phyloP scores from a whole-genome alignment of 108 stramenopile genomes.

The Skeletonema costatum region DNA sequence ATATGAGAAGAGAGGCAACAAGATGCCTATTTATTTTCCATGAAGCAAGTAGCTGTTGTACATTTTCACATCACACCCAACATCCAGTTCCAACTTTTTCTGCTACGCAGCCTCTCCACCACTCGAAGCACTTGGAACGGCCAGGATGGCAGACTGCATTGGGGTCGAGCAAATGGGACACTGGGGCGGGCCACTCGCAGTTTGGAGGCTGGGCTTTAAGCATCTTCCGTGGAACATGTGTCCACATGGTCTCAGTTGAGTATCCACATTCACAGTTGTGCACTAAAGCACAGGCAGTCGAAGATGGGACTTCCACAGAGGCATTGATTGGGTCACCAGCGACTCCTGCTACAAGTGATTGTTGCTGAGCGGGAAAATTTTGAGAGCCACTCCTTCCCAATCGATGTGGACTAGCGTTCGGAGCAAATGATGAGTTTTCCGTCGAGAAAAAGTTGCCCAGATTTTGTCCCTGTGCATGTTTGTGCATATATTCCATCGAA shows the following conservation, averaged over 20 bases:
- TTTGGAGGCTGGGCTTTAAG: slow-evolving; percentile 82
- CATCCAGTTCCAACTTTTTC: background rate
- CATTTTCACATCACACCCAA: background rate
- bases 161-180: slow-evolving; percentile 79
- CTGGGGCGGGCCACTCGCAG: slow-evolving; percentile 67
- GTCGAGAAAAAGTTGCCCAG: slow-evolving; percentile 50
- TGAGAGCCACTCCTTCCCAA: slow-evolving; percentile 16
- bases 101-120: background rate
- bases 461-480: slow-evolving; percentile 57
- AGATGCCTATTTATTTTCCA: background rate
- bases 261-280: slow-evolving; percentile 74
- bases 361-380: slow-evolving; percentile 22
- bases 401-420: slow-evolving; percentile 16
- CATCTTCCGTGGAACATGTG: slow-evolving; percentile 92
- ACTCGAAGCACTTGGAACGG: slow-evolving; percentile 53
- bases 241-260: slow-evolving; percentile 90
- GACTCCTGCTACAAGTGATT: slow-evolving; percentile 4
- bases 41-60: background rate
- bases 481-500: slow-evolving; percentile 81
- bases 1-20: background rate
- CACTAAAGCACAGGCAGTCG: slow-evolving; percentile 82
- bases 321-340: slow-evolving; percentile 10
- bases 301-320: slow-evolving; percentile 79
- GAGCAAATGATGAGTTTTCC: slow-evolving; percentile 38
- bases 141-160: slow-evolving; percentile 82